Evolutionary conservation across 2,329 filamentous ascomycete genomes (phyloP).

Genomic region (Colletotrichum tropicale): DNA sequence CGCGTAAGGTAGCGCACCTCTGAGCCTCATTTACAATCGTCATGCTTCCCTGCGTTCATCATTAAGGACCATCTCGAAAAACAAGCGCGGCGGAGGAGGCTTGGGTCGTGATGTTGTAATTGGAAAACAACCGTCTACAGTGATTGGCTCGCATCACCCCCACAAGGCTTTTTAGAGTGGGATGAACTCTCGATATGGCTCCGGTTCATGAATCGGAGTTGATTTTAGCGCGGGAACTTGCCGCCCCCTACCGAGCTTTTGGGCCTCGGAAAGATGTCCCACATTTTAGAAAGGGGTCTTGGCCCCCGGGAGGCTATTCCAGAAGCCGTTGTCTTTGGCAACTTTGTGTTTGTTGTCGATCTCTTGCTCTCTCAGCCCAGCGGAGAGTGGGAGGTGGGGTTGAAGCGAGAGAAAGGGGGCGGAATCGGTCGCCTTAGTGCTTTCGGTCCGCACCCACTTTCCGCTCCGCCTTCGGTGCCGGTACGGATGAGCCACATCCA

Average conservation of each 20-base stretch:
- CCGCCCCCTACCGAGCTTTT: neutral
- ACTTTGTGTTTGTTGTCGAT: neutral
- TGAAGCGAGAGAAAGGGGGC: neutral
- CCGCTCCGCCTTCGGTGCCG: neutral
- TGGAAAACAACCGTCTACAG: neutral
- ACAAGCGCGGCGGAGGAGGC: neutral
- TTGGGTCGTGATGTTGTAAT: neutral
- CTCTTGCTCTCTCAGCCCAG: neutral
- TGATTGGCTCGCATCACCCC: neutral
- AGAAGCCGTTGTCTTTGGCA: neutral
- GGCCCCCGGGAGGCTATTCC: neutral
- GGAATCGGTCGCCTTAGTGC: neutral
- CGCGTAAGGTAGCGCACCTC: neutral
- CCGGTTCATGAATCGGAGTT: neutral
- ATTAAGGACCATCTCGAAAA: neutral
- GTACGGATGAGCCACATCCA: neutral
- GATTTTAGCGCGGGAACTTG: neutral
- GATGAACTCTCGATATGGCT: neutral
- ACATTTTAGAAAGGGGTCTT: neutral
- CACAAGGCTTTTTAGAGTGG: neutral
- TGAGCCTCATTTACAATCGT: neutral
- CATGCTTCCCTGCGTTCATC: neutral
- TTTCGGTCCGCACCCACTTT: neutral
- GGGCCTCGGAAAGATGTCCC: neutral
- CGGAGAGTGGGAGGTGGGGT: slow-evolving; percentile 3